phyloP scores from a whole-genome alignment of 257 asterid genomes.

The Paulownia fortunei region DNA sequence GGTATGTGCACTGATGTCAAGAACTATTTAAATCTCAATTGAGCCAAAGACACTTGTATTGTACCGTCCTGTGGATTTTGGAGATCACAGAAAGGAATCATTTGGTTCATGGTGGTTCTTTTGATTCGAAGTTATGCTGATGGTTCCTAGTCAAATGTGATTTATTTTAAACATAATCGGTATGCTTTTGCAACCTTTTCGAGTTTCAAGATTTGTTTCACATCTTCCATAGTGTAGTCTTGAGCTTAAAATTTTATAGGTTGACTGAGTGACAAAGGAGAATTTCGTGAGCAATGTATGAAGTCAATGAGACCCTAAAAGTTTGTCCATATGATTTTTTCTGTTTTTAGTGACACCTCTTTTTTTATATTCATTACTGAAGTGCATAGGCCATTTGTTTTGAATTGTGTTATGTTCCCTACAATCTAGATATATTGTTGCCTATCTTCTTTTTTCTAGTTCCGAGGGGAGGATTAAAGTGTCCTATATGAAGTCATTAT shows the following conservation, averaged over 20 bases:
- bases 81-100: not conserved
- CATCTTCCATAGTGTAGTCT: constrained; percentile 2
- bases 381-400: not conserved
- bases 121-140: not conserved
- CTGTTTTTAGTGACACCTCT: not conserved
- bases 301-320: not conserved
- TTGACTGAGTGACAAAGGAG: not conserved
- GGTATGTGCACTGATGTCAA: not conserved
- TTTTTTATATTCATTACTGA: not conserved
- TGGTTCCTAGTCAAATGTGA: constrained; percentile 1
- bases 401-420: not conserved
- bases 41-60: not conserved
- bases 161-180: not conserved
- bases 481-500: not conserved
- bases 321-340: not conserved
- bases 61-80: not conserved
- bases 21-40: not conserved
- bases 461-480: not conserved
- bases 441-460: not conserved
- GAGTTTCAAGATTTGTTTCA: not conserved
- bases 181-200: not conserved
- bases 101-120: not conserved
- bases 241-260: not conserved
- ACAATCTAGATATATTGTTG: not conserved
- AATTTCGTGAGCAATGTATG: not conserved